Evolutionary conservation across 352 stramenopile genomes (phyloP).

Genomic region (Phytopythium cucurbitacearum): DNA sequence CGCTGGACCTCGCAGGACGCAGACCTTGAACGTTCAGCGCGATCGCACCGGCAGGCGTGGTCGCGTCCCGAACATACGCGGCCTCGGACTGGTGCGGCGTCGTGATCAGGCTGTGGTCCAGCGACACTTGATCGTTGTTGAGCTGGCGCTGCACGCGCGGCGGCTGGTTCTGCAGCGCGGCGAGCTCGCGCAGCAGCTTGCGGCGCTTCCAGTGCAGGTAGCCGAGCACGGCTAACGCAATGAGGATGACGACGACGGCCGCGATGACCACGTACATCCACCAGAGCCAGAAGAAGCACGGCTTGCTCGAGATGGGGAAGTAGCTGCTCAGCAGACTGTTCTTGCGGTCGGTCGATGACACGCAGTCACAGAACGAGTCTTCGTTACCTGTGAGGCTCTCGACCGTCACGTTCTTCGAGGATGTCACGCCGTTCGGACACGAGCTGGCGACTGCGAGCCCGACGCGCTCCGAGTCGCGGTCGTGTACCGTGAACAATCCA

Average conservation of each 20-base stretch:
- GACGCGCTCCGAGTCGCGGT: slow-evolving; percentile 49
- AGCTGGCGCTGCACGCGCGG: slow-evolving; percentile 30
- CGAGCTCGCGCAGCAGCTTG: slow-evolving; percentile 40
- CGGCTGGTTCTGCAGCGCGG: slow-evolving; percentile 26
- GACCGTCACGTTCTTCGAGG: slow-evolving; percentile 60
- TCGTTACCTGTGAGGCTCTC: slow-evolving; percentile 21
- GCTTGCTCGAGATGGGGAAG: slow-evolving; percentile 53
- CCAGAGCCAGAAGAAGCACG: slow-evolving; percentile 86
- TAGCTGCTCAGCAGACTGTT: slow-evolving; percentile 59
- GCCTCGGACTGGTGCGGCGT: slow-evolving; percentile 21
- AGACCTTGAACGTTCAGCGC: slow-evolving; percentile 2
- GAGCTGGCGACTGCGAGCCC: slow-evolving; percentile 62
- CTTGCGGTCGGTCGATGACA: slow-evolving; percentile 51
- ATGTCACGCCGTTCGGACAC: slow-evolving; percentile 68
- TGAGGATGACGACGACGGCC: slow-evolving; percentile 42
- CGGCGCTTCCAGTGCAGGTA: slow-evolving; percentile 54
- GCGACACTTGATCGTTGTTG: slow-evolving; percentile 20
- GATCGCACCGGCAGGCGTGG: slow-evolving; percentile 8
- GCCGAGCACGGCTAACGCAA: slow-evolving; percentile 39
- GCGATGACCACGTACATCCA: slow-evolving; percentile 86
- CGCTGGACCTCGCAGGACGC: neutral
- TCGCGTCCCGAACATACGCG: slow-evolving; percentile 19
- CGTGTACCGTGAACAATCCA: slow-evolving; percentile 76
- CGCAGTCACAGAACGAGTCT: slow-evolving; percentile 62
- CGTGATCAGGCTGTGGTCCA: slow-evolving; percentile 42